Conservation (phyloP, 1,284 basidiomycete species). For the Gymnopus androsaceus region DNA sequence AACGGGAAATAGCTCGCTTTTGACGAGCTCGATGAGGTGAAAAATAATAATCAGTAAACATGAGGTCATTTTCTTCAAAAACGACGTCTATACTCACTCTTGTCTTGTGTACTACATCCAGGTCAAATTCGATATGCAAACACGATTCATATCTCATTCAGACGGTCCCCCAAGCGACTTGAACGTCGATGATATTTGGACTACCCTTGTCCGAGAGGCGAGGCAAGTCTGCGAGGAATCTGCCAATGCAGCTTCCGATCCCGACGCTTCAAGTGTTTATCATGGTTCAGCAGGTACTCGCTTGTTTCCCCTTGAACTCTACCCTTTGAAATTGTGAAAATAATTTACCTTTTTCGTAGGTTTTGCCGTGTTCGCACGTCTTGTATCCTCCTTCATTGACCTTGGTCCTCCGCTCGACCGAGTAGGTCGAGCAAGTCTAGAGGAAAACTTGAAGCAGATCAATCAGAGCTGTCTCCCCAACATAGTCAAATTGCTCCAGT, state of each 20-base stretch:
- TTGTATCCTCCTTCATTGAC: constrained; percentile 9
- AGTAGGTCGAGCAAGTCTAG: constrained; percentile 1
- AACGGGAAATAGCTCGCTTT: too few relatives aligned
- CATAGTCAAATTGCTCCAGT: neutral
- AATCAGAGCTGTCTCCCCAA: neutral
- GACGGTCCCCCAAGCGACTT: constrained; percentile 10
- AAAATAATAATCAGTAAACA: neutral
- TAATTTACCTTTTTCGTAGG: neutral
- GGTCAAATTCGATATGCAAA: constrained; percentile 7
- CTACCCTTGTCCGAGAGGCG: constrained; percentile 10
- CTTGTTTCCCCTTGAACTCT: neutral
- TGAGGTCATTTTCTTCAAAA: constrained; percentile 4
- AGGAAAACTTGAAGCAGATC: constrained; percentile 4
- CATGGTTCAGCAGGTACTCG: constrained; percentile 10
- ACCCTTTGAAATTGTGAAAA: neutral
- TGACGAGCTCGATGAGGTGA: neutral
- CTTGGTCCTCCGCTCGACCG: constrained; percentile 13
- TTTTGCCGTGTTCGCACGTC: constrained; percentile 6
- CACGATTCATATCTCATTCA: constrained; percentile 9
- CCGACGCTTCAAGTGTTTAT: constrained; percentile 6
- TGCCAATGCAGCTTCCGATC: neutral
- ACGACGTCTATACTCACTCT: neutral
- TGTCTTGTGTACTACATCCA: neutral
- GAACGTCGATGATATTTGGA: constrained; percentile 13
- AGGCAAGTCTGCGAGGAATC: constrained; percentile 6